Base-by-base conservation (phyloP, 1,284 basidiomycete genomes). In the Crocinoboletus sp. region DNA sequence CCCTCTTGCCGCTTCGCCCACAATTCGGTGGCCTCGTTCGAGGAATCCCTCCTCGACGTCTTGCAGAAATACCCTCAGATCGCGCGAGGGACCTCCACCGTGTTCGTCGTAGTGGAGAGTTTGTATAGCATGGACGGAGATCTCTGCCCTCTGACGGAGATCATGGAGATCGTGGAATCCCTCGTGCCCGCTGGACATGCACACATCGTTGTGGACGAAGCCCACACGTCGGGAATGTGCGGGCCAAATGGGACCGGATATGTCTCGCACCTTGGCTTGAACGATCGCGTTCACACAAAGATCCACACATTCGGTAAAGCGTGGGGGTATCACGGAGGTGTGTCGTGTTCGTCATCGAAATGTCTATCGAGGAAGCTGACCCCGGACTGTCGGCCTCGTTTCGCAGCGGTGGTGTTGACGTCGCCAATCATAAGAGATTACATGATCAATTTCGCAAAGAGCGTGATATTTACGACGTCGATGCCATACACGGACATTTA, bases 261-360 rank as follows among this genome's bases (percentile, higher is more conserved):
- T 43, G 52, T 63, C 20, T 48, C 58, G 5, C 23, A 69, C 19
- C 67, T 74, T 42, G 66, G 58, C 10, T 48, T 67, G 29, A 56
- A 60, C 30, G 43, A 63, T 35, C 58, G 69, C n/a, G 64, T 78
- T 3, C 63, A 68, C 4, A 68, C 76, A 5, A 63, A 70, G 28
- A 52, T 79, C 15, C 74, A 78, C 59, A 77, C 77, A 1, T 77
- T 79, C 49, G 74, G 77, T 5, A 78, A 79, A 50, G 76, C 68
- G 0, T 5, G 71, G 82, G 40, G 80, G 79, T 13, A 80, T 78
- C 20, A 82, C 78, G 90, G 92, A 56, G 89, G 90, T 89, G 40
- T 11, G 43, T 43, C 45, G 41, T 80, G 68, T 15, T 32, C 6
- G 2, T 19, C 6, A 16, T 9, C 25, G 27, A 5, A 13, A 13